These are phyloP conservation scores for Pythium brachiatum DNA, from an alignment of 352 stramenopile genomes.

Conservation along the genomic window DNA sequence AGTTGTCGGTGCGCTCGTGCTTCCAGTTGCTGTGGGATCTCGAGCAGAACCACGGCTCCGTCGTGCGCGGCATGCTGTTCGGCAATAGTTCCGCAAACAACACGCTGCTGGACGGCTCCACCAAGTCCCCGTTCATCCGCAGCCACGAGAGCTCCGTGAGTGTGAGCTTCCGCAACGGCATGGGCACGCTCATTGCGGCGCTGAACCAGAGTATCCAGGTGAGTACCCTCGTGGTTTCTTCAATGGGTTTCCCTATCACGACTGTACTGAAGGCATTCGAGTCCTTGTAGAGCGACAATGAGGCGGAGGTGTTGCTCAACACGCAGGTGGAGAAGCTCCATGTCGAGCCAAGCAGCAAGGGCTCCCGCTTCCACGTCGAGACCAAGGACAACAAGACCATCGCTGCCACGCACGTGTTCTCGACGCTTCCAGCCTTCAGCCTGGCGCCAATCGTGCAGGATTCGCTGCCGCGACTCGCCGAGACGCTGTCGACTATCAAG, in stretches of 20 bases:
- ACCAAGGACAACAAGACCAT: slow-evolving; percentile 35
- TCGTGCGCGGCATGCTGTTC: slow-evolving; percentile 75
- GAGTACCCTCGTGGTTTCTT: neutral
- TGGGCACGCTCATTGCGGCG: slow-evolving; percentile 65
- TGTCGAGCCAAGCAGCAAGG: neutral
- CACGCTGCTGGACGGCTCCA: slow-evolving; percentile 60
- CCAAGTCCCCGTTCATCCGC: slow-evolving; percentile 72
- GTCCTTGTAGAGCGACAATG: slow-evolving; percentile 21
- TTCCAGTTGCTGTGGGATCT: slow-evolving; percentile 79
- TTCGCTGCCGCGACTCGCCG: slow-evolving; percentile 43
- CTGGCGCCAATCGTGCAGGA: slow-evolving; percentile 45
- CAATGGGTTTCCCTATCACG: too few species aligned
- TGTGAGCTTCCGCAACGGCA: slow-evolving; percentile 80
- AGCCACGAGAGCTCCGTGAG: slow-evolving; percentile 72
- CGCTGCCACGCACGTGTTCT: slow-evolving; percentile 68
- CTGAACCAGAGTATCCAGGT: slow-evolving; percentile 46
- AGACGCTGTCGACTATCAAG: slow-evolving; percentile 58
- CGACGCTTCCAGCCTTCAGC: slow-evolving; percentile 65
- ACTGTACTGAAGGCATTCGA: too few species aligned
- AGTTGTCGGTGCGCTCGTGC: slow-evolving; percentile 78
- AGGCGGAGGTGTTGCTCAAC: slow-evolving; percentile 27
- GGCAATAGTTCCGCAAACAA: slow-evolving; percentile 29
- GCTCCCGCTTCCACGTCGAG: slow-evolving; percentile 34
- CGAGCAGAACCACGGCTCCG: slow-evolving; percentile 70
- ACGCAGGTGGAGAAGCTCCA: slow-evolving; percentile 14